Conservation (phyloP, 2,329 filamentous ascomycete species). For the Phaeosphaeriaceae sp. region DNA sequence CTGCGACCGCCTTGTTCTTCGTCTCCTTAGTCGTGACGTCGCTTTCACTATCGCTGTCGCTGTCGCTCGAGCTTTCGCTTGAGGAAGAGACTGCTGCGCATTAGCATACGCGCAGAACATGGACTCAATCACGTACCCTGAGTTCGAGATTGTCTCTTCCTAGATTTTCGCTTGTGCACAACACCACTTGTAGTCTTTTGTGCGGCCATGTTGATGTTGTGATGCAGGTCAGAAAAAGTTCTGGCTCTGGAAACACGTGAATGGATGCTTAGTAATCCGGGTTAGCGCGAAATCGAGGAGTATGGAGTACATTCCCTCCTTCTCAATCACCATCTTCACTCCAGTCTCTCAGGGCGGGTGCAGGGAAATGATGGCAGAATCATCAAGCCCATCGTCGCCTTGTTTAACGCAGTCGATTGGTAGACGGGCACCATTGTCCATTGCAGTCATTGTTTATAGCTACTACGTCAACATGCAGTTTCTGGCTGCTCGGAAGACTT, state of each 20-base stretch:
- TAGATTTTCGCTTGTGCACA: conserved; percentile 31
- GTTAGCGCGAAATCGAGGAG: background rate
- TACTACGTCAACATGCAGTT: too few relatives aligned
- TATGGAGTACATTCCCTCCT: too few relatives aligned
- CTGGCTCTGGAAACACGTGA: conserved; percentile 27
- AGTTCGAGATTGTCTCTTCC: conserved; percentile 41
- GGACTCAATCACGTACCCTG: conserved; percentile 32
- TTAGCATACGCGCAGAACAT: conserved; percentile 13
- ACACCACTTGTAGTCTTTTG: conserved; percentile 26
- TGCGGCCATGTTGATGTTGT: background rate
- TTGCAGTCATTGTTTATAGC: too few relatives aligned
- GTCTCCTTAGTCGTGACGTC: conserved; percentile 24
- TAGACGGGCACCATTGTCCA: too few relatives aligned
- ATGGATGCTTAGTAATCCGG: conserved; percentile 32
- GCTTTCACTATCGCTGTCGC: conserved; percentile 44
- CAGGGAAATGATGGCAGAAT: too few relatives aligned
- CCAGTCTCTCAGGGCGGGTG: too few relatives aligned
- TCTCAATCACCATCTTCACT: too few relatives aligned
- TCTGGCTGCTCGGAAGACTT: too few relatives aligned
- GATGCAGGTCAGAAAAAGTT: conserved; percentile 21
- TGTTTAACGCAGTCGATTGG: too few relatives aligned
- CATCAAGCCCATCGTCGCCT: too few relatives aligned
- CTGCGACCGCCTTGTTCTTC: conserved; percentile 5
- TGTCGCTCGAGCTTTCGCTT: too few relatives aligned
- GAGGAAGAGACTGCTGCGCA: conserved; percentile 35